These are phyloP conservation scores for Paramecium caudatum DNA, from an alignment of 73 alveolate genomes.

Conservation along the genomic window DNA sequence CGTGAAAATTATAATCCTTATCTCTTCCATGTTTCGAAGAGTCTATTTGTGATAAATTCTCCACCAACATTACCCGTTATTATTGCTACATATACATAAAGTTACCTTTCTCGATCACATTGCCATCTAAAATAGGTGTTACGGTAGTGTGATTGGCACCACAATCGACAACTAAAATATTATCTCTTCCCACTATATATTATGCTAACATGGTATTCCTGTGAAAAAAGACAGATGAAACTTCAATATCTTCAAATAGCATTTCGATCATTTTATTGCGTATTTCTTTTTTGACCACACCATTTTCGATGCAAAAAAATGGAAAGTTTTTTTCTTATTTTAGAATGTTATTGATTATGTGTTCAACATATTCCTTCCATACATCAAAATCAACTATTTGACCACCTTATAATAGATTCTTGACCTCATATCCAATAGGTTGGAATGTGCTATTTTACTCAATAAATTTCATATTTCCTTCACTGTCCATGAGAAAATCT, in stretches of 20 bases:
- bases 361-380: slow-evolving; percentile 15
- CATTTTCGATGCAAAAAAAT: slow-evolving; percentile 65
- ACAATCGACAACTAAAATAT: slow-evolving; percentile 72
- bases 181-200: slow-evolving; percentile 73
- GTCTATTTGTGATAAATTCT: slow-evolving; percentile 33
- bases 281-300: slow-evolving; percentile 38
- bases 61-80: slow-evolving; percentile 72
- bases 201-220: slow-evolving; percentile 64
- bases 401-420: slow-evolving; percentile 13
- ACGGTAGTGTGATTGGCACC: slow-evolving; percentile 73
- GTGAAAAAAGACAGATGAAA: slow-evolving; percentile 70
- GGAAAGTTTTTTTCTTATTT: slow-evolving; percentile 52
- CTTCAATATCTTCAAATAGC: slow-evolving; percentile 69
- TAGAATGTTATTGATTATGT: not conserved
- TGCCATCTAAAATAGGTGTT: slow-evolving; percentile 73
- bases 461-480: slow-evolving; percentile 55
- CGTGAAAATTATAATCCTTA: slow-evolving; percentile 46
- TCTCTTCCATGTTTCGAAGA: slow-evolving; percentile 62
- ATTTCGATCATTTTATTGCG: slow-evolving; percentile 68
- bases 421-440: slow-evolving; percentile 38
- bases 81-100: not conserved
- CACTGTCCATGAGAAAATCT: slow-evolving; percentile 57
- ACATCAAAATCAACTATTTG: slow-evolving; percentile 54
- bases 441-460: slow-evolving; percentile 14
- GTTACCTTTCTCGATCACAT: slow-evolving; percentile 74